Evolutionary conservation across 192 early-diverging fungal species (phyloP).

Genomic region (Backusella macrospora): DNA sequence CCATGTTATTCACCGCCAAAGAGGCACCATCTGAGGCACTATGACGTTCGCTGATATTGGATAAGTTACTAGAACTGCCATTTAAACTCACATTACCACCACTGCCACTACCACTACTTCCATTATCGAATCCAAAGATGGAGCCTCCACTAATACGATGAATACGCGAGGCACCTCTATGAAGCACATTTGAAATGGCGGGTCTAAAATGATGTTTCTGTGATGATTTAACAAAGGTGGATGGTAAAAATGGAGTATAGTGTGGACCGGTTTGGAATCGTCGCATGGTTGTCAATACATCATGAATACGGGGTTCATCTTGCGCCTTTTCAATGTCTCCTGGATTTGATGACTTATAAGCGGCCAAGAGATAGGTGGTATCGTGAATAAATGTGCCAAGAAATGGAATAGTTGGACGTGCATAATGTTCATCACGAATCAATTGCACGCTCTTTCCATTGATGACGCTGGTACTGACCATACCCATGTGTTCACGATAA

Average conservation of each 20-base stretch:
- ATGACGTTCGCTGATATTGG: background rate
- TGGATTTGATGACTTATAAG: constrained; percentile 52
- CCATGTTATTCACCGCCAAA: constrained; percentile 22
- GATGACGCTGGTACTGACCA: constrained; percentile 33
- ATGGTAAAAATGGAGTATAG: constrained; percentile 51
- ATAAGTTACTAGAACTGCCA: background rate
- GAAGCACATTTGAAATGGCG: constrained; percentile 55
- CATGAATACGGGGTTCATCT: constrained; percentile 62
- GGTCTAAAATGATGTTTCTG: constrained; percentile 61
- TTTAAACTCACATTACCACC: background rate
- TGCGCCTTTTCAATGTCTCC: background rate
- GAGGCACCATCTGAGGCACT: background rate
- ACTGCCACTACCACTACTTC: background rate
- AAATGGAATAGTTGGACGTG: constrained; percentile 71
- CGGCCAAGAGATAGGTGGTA: constrained; percentile 71
- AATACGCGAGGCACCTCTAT: constrained; percentile 51
- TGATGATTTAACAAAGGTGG: constrained; percentile 51
- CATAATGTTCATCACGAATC: constrained; percentile 37
- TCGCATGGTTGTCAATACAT: constrained; percentile 61
- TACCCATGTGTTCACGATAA: constrained; percentile 66
- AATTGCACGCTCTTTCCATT: constrained; percentile 27
- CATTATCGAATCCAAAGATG: constrained; percentile 41
- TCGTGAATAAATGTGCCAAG: constrained; percentile 80
- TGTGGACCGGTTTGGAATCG: constrained; percentile 64
- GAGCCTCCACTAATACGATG: constrained; percentile 28